Base-by-base conservation (phyloP, 495 filamentous ascomycete species). In the Oidiodendron maius region DNA sequence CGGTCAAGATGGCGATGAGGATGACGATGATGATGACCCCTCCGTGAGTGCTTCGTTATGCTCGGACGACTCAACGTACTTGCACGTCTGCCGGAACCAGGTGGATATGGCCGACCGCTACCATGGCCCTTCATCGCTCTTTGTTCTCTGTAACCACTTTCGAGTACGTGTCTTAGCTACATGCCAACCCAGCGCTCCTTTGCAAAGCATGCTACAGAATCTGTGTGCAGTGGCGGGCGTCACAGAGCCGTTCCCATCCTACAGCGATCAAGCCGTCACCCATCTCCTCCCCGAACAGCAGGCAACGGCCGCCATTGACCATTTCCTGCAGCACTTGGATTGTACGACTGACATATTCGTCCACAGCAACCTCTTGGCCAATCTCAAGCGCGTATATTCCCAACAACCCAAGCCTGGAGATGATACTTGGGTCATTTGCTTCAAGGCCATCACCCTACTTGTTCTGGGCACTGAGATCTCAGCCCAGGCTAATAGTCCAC, bases 251-350 rank as follows among this genome's bases (percentile, higher is more conserved):
- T 44, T 44, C 22, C 41, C 41, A 11, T 26, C 41, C 22, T 44
- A n/a, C 32, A 26, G 41, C n/a, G 41, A 18, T 18, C 41, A 44
- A 18, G 23, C 41, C 20, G 41, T 28, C 41, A 44, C 32, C 41
- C 13, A 25, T 18, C 41, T 28, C 22, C 41, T 44, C 10, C 22
- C 41, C 21, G 32, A 44, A 26, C 41, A 44, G 20, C 41, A 44
- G 21, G 41, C 41, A 22, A 28, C n/a, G 23, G 32, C 41, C 21
- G 41, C 20, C 13, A 28, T 44, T 28, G 41, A 16, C 41, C 41
- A 44, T 28, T 44, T 44, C 41, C 20, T 44, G n/a, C 41, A 44
- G 41, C 41, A 44, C 15, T 22, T 44, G 15, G 41, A 44, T 18
- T 44, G 13, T 28, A 18, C 22, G 3, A 44, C 41, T 15, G 23